Evolutionary conservation across 2,329 filamentous ascomycete species (phyloP).

Genomic region (Arthrocladium fulminans): DNA sequence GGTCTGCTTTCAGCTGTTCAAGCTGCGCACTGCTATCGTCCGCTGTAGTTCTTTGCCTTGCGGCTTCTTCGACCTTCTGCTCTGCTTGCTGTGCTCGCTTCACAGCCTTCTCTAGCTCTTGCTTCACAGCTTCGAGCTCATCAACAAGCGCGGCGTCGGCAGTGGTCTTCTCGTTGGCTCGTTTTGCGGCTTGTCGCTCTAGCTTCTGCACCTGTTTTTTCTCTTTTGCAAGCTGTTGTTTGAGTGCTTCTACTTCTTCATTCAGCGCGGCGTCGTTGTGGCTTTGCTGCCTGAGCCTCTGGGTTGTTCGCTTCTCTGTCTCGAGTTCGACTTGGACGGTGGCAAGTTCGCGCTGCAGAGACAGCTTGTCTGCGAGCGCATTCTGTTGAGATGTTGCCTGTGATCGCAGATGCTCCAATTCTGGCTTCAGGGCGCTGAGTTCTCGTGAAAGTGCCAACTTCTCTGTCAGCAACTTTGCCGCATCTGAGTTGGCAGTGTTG

Average conservation of each 20-base stretch:
- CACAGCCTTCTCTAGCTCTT: slow-evolving; percentile 35
- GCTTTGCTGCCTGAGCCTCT: slow-evolving; percentile 45
- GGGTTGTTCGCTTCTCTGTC: slow-evolving; percentile 64
- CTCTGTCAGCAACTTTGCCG: slow-evolving; percentile 59
- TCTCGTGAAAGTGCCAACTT: slow-evolving; percentile 55
- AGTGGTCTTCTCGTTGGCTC: background rate
- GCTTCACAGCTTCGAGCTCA: slow-evolving; percentile 27
- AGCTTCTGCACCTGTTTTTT: slow-evolving; percentile 38
- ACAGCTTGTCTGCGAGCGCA: slow-evolving; percentile 67
- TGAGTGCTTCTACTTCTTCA: slow-evolving; percentile 38
- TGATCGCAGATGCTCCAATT: slow-evolving; percentile 53
- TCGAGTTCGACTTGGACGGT: slow-evolving; percentile 73
- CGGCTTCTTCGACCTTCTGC: slow-evolving; percentile 5
- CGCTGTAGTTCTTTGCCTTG: slow-evolving; percentile 14
- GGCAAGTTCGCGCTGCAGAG: slow-evolving; percentile 67
- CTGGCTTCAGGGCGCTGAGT: slow-evolving; percentile 49
- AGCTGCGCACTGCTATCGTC: slow-evolving; percentile 23
- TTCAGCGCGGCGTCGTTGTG: slow-evolving; percentile 36
- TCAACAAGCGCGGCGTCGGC: slow-evolving; percentile 6
- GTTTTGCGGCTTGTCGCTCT: slow-evolving; percentile 35
- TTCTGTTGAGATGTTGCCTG: slow-evolving; percentile 56
- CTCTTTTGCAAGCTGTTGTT: slow-evolving; percentile 42
- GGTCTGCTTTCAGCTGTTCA: slow-evolving; percentile 42
- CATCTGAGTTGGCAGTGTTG: slow-evolving; percentile 58
- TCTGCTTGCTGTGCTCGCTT: background rate